A percentile compares a stretch with the other conserved stretches of the same genome.
phyloP scores from a whole-genome alignment of 2,329 filamentous ascomycete species.

The Colletotrichum eremochloae region DNA sequence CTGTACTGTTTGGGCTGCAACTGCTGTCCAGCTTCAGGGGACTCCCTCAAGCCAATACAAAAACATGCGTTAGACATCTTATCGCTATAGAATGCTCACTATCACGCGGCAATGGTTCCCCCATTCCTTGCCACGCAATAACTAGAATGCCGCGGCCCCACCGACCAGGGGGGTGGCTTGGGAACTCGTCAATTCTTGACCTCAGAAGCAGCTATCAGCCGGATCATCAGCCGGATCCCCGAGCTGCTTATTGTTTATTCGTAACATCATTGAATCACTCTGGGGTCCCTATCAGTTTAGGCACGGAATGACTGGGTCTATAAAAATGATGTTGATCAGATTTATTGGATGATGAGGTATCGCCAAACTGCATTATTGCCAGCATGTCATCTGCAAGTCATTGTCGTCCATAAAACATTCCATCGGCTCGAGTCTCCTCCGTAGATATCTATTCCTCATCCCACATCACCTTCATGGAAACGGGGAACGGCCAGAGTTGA shows the following conservation, averaged over 20 bases:
- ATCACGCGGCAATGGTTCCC: slow-evolving; percentile 3
- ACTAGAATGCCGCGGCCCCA: not conserved
- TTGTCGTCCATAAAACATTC: not conserved
- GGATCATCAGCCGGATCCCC: too few species aligned
- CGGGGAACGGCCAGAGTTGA: slow-evolving; percentile 60
- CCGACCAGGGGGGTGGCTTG: not conserved
- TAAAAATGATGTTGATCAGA: not conserved
- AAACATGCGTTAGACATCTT: not conserved
- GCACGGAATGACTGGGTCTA: too few species aligned
- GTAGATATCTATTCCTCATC: slow-evolving; percentile 46
- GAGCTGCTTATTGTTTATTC: too few species aligned
- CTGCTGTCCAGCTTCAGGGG: not conserved
- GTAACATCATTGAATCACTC: not conserved
- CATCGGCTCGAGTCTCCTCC: not conserved
- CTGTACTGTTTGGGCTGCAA: not conserved
- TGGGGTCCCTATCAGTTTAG: too few species aligned
- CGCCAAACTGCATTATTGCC: not conserved
- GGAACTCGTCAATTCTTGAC: too few species aligned
- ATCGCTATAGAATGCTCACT: too few species aligned
- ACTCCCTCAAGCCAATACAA: not conserved
- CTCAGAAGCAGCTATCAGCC: not conserved
- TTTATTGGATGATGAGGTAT: too few species aligned
- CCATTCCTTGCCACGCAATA: slow-evolving; percentile 3
- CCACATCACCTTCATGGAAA: slow-evolving; percentile 68
- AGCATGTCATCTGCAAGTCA: not conserved